phyloP scores from a whole-genome alignment of 2,329 filamentous ascomycete species.

The Domatiomyces catenatus region DNA sequence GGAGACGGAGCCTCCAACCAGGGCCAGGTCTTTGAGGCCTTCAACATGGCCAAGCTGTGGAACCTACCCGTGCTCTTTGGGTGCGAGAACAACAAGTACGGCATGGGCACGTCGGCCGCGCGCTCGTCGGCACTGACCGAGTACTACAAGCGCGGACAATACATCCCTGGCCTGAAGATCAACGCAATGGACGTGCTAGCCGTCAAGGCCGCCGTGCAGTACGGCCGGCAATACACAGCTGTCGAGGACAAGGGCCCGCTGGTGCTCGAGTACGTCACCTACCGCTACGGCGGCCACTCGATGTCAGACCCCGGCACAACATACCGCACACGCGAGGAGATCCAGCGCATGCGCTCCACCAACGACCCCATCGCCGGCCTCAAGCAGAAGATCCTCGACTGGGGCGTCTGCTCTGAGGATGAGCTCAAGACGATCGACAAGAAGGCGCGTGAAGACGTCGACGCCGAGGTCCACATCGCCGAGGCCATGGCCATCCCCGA shows the following conservation, averaged over 20 bases:
- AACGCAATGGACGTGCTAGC: slow-evolving; percentile 99
- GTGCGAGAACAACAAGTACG: slow-evolving; percentile 99
- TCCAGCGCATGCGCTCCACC: slow-evolving; percentile 97
- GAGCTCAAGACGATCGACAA: slow-evolving; percentile 96
- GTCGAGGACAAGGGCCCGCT: slow-evolving; percentile 69
- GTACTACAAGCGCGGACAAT: slow-evolving; percentile 99
- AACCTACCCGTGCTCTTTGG: slow-evolving; percentile 89
- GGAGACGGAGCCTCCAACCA: slow-evolving; percentile 98
- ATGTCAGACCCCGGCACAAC: slow-evolving; percentile 99
- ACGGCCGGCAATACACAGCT: slow-evolving; percentile 75
- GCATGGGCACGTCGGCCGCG: slow-evolving; percentile 94
- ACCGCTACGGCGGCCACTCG: slow-evolving; percentile 97
- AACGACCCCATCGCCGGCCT: slow-evolving; percentile 96
- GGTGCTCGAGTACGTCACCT: slow-evolving; percentile 97
- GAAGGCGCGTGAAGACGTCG: slow-evolving; percentile 70
- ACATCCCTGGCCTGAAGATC: slow-evolving; percentile 97
- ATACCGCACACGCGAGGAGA: slow-evolving; percentile 97
- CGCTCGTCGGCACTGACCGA: slow-evolving; percentile 92
- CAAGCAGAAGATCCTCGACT: slow-evolving; percentile 96
- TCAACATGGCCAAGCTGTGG: slow-evolving; percentile 99
- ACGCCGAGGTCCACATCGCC: slow-evolving; percentile 75
- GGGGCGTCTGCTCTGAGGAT: slow-evolving; percentile 78
- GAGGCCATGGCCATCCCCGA: slow-evolving; percentile 79
- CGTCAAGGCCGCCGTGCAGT: slow-evolving; percentile 88
- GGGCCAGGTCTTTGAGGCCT: slow-evolving; percentile 98